Conservation (phyloP, 768 basidiomycete species). For the Lyophyllum decastes region DNA sequence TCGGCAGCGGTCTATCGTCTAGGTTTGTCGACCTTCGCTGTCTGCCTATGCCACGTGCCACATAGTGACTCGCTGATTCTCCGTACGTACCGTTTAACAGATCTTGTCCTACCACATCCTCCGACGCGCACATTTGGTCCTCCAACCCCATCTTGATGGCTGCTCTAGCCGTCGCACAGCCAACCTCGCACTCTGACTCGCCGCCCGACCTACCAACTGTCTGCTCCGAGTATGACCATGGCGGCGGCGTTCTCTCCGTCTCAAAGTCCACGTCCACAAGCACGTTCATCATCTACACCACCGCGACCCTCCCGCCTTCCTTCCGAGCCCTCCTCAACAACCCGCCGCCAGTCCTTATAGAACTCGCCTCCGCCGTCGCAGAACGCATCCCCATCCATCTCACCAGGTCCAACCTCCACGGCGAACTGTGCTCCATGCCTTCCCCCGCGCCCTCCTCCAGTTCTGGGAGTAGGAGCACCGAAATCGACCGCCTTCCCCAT, state of each 20-base stretch:
- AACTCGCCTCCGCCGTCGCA: background rate
- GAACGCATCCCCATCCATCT: background rate
- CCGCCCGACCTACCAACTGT: too few relatives aligned
- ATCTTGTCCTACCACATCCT: too few relatives aligned
- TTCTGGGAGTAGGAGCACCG: background rate
- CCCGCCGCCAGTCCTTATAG: background rate
- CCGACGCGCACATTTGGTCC: too few relatives aligned
- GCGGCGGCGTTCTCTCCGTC: background rate
- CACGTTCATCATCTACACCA: background rate
- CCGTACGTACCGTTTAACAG: too few relatives aligned
- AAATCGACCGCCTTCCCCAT: background rate
- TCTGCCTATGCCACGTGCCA: too few relatives aligned
- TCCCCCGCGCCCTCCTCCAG: background rate
- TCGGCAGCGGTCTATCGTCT: too few relatives aligned
- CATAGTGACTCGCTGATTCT: too few relatives aligned
- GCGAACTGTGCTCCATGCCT: background rate
- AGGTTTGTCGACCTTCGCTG: too few relatives aligned
- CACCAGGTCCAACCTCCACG: background rate
- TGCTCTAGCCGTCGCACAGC: too few relatives aligned
- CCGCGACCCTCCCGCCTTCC: background rate
- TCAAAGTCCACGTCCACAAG: background rate
- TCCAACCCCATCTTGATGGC: too few relatives aligned
- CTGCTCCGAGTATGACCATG: background rate
- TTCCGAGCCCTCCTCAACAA: background rate
- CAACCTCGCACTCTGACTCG: too few relatives aligned